phyloP scores from a whole-genome alignment of 495 filamentous ascomycete genomes.

The Tetracladium setigerum region DNA sequence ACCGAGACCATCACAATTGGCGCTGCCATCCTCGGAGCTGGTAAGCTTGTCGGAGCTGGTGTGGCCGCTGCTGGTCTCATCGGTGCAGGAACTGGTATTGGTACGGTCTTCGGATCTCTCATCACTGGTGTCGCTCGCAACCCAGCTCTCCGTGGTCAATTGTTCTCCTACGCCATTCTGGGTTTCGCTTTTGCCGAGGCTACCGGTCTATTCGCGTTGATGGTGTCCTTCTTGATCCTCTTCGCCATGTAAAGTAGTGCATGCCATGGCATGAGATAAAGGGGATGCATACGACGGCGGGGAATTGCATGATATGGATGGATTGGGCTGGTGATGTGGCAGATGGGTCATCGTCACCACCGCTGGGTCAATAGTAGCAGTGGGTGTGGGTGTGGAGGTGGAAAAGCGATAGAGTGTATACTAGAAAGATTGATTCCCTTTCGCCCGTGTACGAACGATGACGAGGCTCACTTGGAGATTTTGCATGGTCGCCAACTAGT shows the following conservation, averaged over 20 bases:
- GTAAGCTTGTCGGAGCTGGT: conserved; percentile 32
- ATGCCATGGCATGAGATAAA: no score
- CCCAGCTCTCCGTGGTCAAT: conserved; percentile 29
- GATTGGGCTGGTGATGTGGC: no score
- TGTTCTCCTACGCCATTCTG: conserved; percentile 33
- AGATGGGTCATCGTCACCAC: no score
- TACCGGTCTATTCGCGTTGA: conserved; percentile 34
- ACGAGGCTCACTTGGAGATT: no score
- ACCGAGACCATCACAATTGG: conserved; percentile 25
- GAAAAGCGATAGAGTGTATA: no score
- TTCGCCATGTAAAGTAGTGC: conserved; percentile 26
- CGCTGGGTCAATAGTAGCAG: no score
- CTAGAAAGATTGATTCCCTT: no score
- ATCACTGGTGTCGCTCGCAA: conserved; percentile 34
- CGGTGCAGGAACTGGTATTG: conserved; percentile 34
- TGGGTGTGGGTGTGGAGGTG: no score
- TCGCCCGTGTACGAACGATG: no score
- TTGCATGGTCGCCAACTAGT: no score
- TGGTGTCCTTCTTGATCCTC: conserved; percentile 35
- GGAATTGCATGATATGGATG: no score
- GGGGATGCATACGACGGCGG: no score
- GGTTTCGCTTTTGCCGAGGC: conserved; percentile 34
- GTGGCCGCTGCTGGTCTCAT: conserved; percentile 32
- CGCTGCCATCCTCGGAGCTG: conserved; percentile 27
- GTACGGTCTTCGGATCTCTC: conserved; percentile 30